These are phyloP conservation scores for Penicillium pancosmium DNA, from an alignment of 495 filamentous ascomycete species.

Conservation along the genomic window DNA sequence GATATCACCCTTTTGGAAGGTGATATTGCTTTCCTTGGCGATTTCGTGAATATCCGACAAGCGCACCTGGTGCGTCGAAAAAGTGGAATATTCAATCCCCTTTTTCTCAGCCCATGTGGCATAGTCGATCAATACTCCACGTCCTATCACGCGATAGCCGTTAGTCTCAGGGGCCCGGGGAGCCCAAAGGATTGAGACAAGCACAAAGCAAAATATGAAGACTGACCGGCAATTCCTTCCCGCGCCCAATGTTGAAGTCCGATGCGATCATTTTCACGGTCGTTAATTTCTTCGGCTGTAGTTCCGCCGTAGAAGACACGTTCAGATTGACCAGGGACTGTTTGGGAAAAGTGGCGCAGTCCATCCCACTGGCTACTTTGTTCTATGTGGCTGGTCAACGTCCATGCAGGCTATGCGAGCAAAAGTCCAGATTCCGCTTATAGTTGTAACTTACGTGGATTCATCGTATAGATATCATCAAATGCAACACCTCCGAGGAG, in stretches of 20 bases:
- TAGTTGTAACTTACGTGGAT: slow-evolving; percentile 52
- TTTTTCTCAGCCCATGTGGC: slow-evolving; percentile 51
- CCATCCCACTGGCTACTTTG: slow-evolving; percentile 75
- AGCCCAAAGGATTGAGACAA: not conserved
- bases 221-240: slow-evolving; percentile 48
- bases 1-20: slow-evolving; percentile 52
- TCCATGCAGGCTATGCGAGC: not conserved
- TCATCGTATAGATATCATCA: slow-evolving; percentile 67
- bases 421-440: no score
- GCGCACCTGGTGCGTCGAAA: slow-evolving; percentile 44
- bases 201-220: not conserved
- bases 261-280: slow-evolving; percentile 53
- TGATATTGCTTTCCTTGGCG: slow-evolving; percentile 37
- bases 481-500: slow-evolving; percentile 49
- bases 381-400: slow-evolving; percentile 32
- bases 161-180: not conserved
- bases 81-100: slow-evolving; percentile 37
- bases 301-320: slow-evolving; percentile 56
- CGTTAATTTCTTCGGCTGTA: slow-evolving; percentile 48
- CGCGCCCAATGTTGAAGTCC: slow-evolving; percentile 49
- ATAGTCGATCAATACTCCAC: slow-evolving; percentile 58
- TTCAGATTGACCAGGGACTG: slow-evolving; percentile 32
- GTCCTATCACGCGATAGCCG: slow-evolving; percentile 33
- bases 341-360: slow-evolving; percentile 55
- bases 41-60: slow-evolving; percentile 44